phyloP scores from a whole-genome alignment of 345 rosid species.

The Eucalyptus sp. region DNA sequence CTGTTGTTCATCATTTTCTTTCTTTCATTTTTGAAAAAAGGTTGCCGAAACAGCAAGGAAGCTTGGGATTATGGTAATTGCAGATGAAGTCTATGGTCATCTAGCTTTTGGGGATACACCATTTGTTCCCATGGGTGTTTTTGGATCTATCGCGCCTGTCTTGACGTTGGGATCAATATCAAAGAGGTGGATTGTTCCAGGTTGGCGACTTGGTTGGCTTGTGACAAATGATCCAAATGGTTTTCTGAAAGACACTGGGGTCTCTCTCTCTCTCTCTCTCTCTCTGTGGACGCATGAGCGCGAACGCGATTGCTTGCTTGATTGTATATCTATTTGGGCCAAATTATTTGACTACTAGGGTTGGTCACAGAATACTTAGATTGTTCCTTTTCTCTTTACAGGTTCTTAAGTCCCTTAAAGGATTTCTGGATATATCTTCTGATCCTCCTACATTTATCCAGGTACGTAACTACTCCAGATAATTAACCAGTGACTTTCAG shows the following conservation, averaged over 20 bases:
- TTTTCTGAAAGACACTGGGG: conserved; percentile 38
- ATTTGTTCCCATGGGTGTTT: conserved; percentile 59
- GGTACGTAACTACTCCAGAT: conserved; percentile 2
- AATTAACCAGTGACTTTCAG: neutral
- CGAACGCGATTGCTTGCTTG: neutral
- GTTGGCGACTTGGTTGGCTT: conserved; percentile 81
- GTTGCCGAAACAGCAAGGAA: conserved; percentile 51
- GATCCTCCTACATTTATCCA: conserved; percentile 47
- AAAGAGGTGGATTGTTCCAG: conserved; percentile 74
- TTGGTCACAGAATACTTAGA: neutral
- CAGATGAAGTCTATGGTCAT: conserved; percentile 62
- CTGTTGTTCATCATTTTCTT: neutral
- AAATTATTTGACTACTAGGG: neutral
- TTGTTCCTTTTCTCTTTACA: neutral
- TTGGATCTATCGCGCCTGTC: conserved; percentile 46
- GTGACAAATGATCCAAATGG: conserved; percentile 43
- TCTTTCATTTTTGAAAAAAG: neutral
- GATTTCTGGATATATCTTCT: conserved; percentile 16
- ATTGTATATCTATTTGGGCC: neutral
- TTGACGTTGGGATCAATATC: conserved; percentile 60
- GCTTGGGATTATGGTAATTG: conserved; percentile 54
- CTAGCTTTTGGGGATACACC: conserved; percentile 38
- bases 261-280: neutral
- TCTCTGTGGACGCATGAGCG: neutral
- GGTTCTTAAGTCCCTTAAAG: conserved; percentile 29